Percentiles rank a stretch among this genome's conserved stretches.
Evolutionary conservation across 2,329 filamentous ascomycete genomes (phyloP).

Genomic region (Colletotrichum musicola): DNA sequence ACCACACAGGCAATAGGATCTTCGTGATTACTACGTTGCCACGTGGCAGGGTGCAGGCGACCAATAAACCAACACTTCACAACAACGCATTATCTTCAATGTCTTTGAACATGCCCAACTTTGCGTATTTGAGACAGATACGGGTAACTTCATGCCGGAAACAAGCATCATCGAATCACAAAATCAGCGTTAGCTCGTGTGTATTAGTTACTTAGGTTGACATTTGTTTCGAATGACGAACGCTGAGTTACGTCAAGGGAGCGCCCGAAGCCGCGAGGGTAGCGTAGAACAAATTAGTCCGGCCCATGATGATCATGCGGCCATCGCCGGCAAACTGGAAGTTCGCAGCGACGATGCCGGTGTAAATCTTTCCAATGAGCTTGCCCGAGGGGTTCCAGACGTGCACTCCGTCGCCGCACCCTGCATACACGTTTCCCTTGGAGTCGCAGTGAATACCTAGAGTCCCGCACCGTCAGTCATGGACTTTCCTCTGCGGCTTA

Average conservation of each 20-base stretch:
- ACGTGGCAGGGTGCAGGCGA: no score
- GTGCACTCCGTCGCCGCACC: slow-evolving; percentile 62
- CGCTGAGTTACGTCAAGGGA: not conserved
- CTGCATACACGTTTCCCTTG: slow-evolving; percentile 67
- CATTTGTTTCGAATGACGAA: not conserved
- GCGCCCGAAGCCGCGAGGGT: slow-evolving; percentile 42
- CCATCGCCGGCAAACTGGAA: slow-evolving; percentile 58
- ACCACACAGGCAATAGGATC: no score
- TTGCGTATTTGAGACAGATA: no score
- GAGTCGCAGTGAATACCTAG: slow-evolving; percentile 63
- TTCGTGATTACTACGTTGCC: no score
- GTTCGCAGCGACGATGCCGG: slow-evolving; percentile 58
- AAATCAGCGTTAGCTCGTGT: no score
- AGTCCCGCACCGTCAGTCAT: no score
- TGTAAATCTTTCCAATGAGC: slow-evolving; percentile 68
- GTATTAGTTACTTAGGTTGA: not conserved
- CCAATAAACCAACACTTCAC: no score
- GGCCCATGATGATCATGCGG: slow-evolving; percentile 51
- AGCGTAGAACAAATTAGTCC: slow-evolving; percentile 51
- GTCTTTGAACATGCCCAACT: no score
- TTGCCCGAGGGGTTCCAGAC: slow-evolving; percentile 61
- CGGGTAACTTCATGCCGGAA: no score
- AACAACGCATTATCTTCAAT: no score
- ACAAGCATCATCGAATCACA: no score
- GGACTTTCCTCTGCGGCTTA: no score